Base-by-base conservation (phyloP, 371 early-diverging fungal genomes). In the Batrachochytrium dendrobatidis region DNA sequence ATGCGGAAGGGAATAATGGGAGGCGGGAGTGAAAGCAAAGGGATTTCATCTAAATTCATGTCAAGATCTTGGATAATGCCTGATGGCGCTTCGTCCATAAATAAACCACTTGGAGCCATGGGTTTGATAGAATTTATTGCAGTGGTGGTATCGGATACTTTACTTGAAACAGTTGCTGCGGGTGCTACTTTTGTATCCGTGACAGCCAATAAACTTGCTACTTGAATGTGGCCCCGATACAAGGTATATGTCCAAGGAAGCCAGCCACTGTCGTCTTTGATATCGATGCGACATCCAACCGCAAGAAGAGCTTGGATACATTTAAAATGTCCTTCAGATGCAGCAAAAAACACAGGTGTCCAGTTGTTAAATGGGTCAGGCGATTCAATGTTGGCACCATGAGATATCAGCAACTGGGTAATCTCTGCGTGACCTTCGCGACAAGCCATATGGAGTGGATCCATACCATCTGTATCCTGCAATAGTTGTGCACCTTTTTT, bases 1-100 rank as follows among this genome's bases (percentile, higher is more conserved):
- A 92, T 91, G 24, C 95, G 81, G 80, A 95, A 90, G 0, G 98
- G 96, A 34, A 97, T 88, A 52, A 97, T 90, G 8, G 98, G 98
- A 18, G 98, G 98, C 3, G 98, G 98, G 28, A 96, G 71, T 3
- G 85, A 85, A 8, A 94, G 72, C 5, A 89, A 86, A 1, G 95
- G 95, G 24, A 94, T 86, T 1, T 73, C 74, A 54, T 91, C 91
- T 31, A 91, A 46, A 61, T 88, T 86, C 25, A 79, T 56, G 24
- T 75, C 76, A 18, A 60, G 63, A 55, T 66, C 59, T 6, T 22
- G 12, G 49, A 12, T 48, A 20, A 39, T 15, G 39, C 17, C 39
- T 29, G 29, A 18, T 35, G n/a, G 34, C 49, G 7, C 60, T 22
- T 60, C 56, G 17, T 56, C 66, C 39, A 58, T 52, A 31, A 76